These are phyloP conservation scores for Aspergillus thermomutatus DNA, from an alignment of 2,329 filamentous ascomycete species.

Conservation along the genomic window DNA sequence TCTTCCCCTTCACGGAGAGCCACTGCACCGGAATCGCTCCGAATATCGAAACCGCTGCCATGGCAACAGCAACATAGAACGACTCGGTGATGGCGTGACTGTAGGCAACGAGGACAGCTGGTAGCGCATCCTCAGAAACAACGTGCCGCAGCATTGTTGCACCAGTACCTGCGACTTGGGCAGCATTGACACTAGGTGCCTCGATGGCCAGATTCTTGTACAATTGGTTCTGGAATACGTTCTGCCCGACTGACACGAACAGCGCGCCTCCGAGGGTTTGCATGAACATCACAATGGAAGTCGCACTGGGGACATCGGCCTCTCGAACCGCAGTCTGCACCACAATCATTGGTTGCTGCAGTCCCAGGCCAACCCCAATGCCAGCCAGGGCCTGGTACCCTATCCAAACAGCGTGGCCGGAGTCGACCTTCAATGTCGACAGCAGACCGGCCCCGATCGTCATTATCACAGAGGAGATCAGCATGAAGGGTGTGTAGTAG, in stretches of 20 bases:
- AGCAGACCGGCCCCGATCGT: constrained; percentile 35
- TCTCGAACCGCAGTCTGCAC: constrained; percentile 32
- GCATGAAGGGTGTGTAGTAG: constrained; percentile 41
- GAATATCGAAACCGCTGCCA: constrained; percentile 33
- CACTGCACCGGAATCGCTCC: constrained; percentile 38
- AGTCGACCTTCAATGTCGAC: constrained; percentile 32
- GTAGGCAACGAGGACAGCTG: constrained; percentile 33
- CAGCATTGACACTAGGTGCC: constrained; percentile 25
- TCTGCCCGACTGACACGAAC: constrained; percentile 32
- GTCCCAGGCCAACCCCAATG: constrained; percentile 33
- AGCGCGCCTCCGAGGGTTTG: constrained; percentile 38
- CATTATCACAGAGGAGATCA: constrained; percentile 29
- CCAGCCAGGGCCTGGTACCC: constrained; percentile 39
- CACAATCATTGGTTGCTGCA: constrained; percentile 36
- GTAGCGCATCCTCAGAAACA: constrained; percentile 24
- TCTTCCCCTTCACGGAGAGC: constrained; percentile 39
- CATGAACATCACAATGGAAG: constrained; percentile 34
- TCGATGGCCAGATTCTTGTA: constrained; percentile 20
- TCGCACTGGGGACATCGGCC: constrained; percentile 34
- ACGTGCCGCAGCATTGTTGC: constrained; percentile 36
- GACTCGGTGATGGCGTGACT: constrained; percentile 36
- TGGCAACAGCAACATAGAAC: constrained; percentile 38
- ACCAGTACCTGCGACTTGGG: constrained; percentile 29
- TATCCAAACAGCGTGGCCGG: constrained; percentile 34
- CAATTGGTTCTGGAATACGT: constrained; percentile 37